Evolutionary conservation across 139 green algal genomes (phyloP).

Genomic region (Coelastrella sp.): DNA sequence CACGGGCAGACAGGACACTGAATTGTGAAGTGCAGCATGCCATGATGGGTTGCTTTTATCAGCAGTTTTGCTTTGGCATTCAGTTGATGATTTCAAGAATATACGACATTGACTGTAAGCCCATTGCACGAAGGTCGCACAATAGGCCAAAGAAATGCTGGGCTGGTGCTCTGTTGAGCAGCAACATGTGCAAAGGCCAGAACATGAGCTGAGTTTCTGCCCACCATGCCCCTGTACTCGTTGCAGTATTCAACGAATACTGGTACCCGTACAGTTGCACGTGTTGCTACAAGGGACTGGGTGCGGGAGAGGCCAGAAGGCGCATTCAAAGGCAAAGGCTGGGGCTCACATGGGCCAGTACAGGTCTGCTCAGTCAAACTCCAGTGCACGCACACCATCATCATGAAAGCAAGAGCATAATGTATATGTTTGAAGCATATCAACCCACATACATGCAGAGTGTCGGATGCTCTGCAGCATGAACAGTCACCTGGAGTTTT

Average conservation of each 20-base stretch:
- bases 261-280: constrained; percentile 67
- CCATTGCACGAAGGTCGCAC: too few species aligned
- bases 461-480: too few species aligned
- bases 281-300: constrained; percentile 77
- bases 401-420: neutral
- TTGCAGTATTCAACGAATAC: constrained; percentile 65
- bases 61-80: too few species aligned
- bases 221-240: constrained; percentile 69
- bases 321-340: constrained; percentile 58
- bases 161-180: neutral
- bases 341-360: constrained; percentile 68
- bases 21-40: too few species aligned
- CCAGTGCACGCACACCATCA: neutral
- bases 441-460: too few species aligned
- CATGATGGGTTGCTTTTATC: too few species aligned
- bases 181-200: too few species aligned
- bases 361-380: constrained; percentile 59
- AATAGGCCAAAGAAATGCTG: too few species aligned
- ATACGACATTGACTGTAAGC: too few species aligned
- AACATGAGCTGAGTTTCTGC: neutral
- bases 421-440: too few species aligned
- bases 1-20: too few species aligned
- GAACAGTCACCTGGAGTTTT: constrained; percentile 36
- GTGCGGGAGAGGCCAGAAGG: constrained; percentile 70
- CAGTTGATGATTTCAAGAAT: too few species aligned